Evolutionary conservation across 768 basidiomycete genomes (phyloP).

Genomic region (Kockovaella imperatae): DNA sequence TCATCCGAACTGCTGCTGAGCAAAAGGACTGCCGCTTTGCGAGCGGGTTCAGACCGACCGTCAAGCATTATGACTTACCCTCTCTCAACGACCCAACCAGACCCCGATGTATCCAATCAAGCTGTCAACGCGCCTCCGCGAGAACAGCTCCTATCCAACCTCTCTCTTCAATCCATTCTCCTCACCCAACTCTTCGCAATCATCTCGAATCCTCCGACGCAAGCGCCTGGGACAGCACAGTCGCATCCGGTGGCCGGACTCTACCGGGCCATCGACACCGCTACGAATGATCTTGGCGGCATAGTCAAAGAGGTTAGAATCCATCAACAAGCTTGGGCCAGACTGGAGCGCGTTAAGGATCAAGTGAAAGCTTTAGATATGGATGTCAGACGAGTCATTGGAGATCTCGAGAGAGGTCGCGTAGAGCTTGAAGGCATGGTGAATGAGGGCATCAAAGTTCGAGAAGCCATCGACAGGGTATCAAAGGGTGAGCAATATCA

Average conservation of each 20-base stretch:
- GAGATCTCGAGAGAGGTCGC: slow-evolving; percentile 14
- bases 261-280: too few relatives aligned
- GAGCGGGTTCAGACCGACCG: too few relatives aligned
- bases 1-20: too few relatives aligned
- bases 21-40: too few relatives aligned
- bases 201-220: slow-evolving; percentile 5
- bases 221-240: neutral
- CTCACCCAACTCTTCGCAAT: slow-evolving; percentile 29
- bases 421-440: slow-evolving; percentile 28
- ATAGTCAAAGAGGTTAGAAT: slow-evolving; percentile 13
- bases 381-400: slow-evolving; percentile 14
- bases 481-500: slow-evolving; percentile 17
- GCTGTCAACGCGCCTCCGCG: too few relatives aligned
- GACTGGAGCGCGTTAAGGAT: slow-evolving; percentile 9
- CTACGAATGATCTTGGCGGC: slow-evolving; percentile 16
- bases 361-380: slow-evolving; percentile 22
- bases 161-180: slow-evolving; percentile 22
- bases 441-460: slow-evolving; percentile 7
- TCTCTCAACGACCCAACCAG: too few relatives aligned
- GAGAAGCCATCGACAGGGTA: slow-evolving; percentile 12
- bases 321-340: slow-evolving; percentile 23
- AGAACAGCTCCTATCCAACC: slow-evolving; percentile 19
- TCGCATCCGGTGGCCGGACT: too few relatives aligned
- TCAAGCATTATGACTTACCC: too few relatives aligned
- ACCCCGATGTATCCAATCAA: too few relatives aligned